Percentiles rank a stretch among this genome's conserved stretches.
Evolutionary conservation across 2,329 filamentous ascomycete species (phyloP).

Genomic region (Moelleriella libera): DNA sequence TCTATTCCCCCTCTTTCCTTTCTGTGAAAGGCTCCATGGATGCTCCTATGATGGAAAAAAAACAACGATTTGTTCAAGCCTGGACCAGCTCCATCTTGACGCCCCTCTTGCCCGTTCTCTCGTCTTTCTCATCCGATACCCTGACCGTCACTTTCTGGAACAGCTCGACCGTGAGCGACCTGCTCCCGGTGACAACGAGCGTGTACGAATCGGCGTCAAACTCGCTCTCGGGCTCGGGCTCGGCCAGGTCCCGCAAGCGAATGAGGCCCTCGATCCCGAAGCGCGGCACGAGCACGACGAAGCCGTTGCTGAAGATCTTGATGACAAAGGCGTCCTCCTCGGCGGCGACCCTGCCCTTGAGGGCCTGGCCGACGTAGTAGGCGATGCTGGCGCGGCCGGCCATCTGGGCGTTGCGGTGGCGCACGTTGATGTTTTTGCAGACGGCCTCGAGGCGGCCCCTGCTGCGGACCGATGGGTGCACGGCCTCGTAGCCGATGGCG

Average conservation of each 20-base stretch:
- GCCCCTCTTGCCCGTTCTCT: conserved; percentile 88
- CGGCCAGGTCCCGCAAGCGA: conserved; percentile 67
- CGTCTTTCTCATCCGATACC: conserved; percentile 87
- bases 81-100: conserved; percentile 55
- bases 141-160: conserved; percentile 86
- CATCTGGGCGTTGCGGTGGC: conserved; percentile 93
- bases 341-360: conserved; percentile 54
- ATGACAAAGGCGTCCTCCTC: conserved; percentile 93
- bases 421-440: conserved; percentile 96
- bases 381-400: conserved; percentile 88
- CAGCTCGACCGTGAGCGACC: conserved; percentile 54
- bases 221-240: conserved; percentile 61
- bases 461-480: conserved; percentile 70
- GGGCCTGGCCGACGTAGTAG: conserved; percentile 94
- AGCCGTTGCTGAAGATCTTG: conserved; percentile 93
- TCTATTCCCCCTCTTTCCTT: too few species aligned
- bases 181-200: conserved; percentile 44
- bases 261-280: conserved; percentile 95
- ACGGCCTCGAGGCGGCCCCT: conserved; percentile 80
- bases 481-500: conserved; percentile 80
- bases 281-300: conserved; percentile 87
- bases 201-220: conserved; percentile 82
- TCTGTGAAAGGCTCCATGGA: too few species aligned
- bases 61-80: neutral
- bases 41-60: too few species aligned